Evolutionary conservation across 345 rosid genomes (phyloP).

Genomic region (Aquilaria malaccensis): DNA sequence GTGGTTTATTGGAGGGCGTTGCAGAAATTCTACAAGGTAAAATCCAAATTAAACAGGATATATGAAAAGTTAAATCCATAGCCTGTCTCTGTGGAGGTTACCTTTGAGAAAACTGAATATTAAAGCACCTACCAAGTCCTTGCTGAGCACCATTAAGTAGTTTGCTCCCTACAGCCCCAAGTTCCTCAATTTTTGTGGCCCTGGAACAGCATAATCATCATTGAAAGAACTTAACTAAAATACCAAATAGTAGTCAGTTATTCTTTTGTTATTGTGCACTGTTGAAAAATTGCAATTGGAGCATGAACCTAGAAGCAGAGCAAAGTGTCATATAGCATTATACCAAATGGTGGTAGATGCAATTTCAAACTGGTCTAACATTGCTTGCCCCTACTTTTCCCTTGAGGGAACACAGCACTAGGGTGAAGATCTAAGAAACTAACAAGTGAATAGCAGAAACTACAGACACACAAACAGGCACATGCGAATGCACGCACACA

Average conservation of each 20-base stretch:
- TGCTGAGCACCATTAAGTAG: constrained; percentile 48
- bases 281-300: too few relatives aligned
- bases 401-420: neutral
- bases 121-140: constrained; percentile 38
- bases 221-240: neutral
- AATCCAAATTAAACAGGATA: constrained; percentile 1
- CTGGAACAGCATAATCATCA: constrained; percentile 20
- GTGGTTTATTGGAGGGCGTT: constrained; percentile 41
- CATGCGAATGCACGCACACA: too few relatives aligned
- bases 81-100: neutral
- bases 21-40: constrained; percentile 40
- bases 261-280: neutral
- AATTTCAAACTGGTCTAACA: neutral
- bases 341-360: neutral
- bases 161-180: constrained; percentile 31
- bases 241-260: neutral
- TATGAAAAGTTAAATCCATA: neutral
- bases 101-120: neutral
- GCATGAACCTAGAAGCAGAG: too few relatives aligned
- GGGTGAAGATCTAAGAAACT: too few relatives aligned
- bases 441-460: too few relatives aligned
- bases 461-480: too few relatives aligned
- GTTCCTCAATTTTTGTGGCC: constrained; percentile 55
- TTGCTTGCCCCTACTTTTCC: neutral
- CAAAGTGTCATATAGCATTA: neutral